These are phyloP conservation scores for Voacanga thouarsii DNA, from an alignment of 257 asterid species.

Conservation along the genomic window DNA sequence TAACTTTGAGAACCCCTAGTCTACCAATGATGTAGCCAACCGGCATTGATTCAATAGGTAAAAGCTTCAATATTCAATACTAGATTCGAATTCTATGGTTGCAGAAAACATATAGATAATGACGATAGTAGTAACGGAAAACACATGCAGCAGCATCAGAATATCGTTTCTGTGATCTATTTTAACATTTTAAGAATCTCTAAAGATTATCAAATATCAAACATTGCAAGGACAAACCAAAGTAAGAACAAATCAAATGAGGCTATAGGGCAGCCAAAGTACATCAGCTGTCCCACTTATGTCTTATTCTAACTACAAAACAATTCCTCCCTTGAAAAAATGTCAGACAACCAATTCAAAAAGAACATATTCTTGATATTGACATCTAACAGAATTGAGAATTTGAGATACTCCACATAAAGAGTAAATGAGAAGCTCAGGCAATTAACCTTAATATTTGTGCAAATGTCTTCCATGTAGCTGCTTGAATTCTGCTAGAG, in stretches of 20 bases:
- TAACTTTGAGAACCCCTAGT: background rate
- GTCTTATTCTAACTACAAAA: background rate
- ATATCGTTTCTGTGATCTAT: background rate
- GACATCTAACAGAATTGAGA: background rate
- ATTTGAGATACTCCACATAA: background rate
- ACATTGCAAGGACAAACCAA: background rate
- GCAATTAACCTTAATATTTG: constrained; percentile 63
- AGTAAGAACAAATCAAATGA: background rate
- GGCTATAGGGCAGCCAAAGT: background rate
- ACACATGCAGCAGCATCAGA: background rate
- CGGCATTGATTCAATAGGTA: background rate
- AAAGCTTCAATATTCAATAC: background rate
- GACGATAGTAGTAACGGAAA: background rate
- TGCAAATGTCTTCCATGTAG: constrained; percentile 74
- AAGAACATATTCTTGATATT: background rate
- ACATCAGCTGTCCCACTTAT: background rate
- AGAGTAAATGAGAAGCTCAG: constrained; percentile 3
- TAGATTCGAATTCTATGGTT: background rate
- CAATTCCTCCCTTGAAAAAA: background rate
- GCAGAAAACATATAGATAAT: background rate
- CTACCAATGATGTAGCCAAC: background rate
- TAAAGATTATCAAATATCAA: background rate
- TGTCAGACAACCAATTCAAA: background rate
- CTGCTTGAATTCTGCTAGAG: constrained; percentile 58
- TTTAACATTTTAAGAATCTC: background rate